Evolutionary conservation across 805 yeast genomes (phyloP).

Genomic region (Candida suzukii): DNA sequence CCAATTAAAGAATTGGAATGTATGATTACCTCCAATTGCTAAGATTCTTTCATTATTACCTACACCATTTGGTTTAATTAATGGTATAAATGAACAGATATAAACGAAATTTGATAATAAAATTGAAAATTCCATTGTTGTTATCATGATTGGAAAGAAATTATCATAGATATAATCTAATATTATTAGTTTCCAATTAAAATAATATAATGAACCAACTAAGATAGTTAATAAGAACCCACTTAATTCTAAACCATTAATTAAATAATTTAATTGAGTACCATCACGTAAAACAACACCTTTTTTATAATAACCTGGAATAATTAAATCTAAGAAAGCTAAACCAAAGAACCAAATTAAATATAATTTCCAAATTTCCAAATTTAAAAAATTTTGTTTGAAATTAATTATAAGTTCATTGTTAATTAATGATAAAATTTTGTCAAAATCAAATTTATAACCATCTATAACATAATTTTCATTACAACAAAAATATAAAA

Average conservation of each 20-base stretch:
- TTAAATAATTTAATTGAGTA: constrained; percentile 58
- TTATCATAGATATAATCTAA: constrained; percentile 68
- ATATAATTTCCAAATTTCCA: constrained; percentile 56
- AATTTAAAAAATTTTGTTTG: constrained; percentile 31
- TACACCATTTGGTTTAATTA: constrained; percentile 39
- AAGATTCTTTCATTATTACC: constrained; percentile 62
- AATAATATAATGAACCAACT: too few species aligned
- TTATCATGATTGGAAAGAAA: constrained; percentile 55
- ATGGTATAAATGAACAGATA: constrained; percentile 57
- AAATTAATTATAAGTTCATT: constrained; percentile 12
- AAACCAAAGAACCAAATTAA: constrained; percentile 65
- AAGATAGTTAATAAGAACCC: constrained; percentile 31
- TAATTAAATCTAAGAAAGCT: constrained; percentile 51
- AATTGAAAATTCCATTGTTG: constrained; percentile 58
- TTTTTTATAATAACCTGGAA: constrained; percentile 68
- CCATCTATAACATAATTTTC: constrained; percentile 49
- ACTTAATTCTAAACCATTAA: constrained; percentile 68
- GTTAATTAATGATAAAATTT: constrained; percentile 19
- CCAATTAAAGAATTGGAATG: constrained; percentile 78
- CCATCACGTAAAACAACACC: constrained; percentile 81
- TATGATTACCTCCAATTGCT: constrained; percentile 83
- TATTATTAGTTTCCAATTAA: constrained; percentile 59
- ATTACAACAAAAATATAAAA: constrained; percentile 57
- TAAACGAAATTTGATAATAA: constrained; percentile 60
- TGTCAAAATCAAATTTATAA: constrained; percentile 31